phyloP scores from a whole-genome alignment of 2,329 filamentous ascomycete species.

The Aspergillus ruber region DNA sequence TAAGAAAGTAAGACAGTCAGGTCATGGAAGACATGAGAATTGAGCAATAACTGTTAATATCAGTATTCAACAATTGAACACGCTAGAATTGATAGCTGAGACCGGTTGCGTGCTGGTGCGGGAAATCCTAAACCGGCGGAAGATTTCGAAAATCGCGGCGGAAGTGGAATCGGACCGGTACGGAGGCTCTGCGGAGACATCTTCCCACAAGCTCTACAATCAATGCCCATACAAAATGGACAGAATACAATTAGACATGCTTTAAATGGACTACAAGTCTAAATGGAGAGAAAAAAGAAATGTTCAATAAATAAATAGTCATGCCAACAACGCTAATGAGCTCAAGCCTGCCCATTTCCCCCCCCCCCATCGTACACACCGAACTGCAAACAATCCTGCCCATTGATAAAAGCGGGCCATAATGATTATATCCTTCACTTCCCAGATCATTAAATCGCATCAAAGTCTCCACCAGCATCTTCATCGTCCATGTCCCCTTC shows the following conservation, averaged over 20 bases:
- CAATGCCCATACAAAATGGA: background rate
- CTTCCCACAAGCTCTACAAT: background rate
- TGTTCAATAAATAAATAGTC: slow-evolving; percentile 20
- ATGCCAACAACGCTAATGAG: slow-evolving; percentile 21
- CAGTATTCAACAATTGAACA: background rate
- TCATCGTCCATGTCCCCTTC: slow-evolving; percentile 96
- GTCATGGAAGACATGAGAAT: background rate
- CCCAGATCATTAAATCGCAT: slow-evolving; percentile 66
- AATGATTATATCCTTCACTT: slow-evolving; percentile 12
- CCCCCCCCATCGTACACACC: slow-evolving; percentile 17
- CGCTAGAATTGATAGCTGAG: background rate
- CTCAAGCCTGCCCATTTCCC: slow-evolving; percentile 19
- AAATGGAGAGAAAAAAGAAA: background rate
- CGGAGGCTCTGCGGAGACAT: slow-evolving; percentile 3
- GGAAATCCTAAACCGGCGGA: background rate
- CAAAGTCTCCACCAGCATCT: slow-evolving; percentile 91
- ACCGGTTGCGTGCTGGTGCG: background rate
- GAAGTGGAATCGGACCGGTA: slow-evolving; percentile 16
- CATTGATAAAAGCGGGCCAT: slow-evolving; percentile 10
- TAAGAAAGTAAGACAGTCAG: slow-evolving; percentile 2
- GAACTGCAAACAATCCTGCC: slow-evolving; percentile 18
- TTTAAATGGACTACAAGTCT: slow-evolving; percentile 3
- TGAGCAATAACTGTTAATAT: background rate
- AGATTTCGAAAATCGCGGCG: slow-evolving; percentile 6
- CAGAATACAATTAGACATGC: background rate